Conservation (phyloP, 2,329 filamentous ascomycete species). For the Ambrosiella cleistominuta region DNA sequence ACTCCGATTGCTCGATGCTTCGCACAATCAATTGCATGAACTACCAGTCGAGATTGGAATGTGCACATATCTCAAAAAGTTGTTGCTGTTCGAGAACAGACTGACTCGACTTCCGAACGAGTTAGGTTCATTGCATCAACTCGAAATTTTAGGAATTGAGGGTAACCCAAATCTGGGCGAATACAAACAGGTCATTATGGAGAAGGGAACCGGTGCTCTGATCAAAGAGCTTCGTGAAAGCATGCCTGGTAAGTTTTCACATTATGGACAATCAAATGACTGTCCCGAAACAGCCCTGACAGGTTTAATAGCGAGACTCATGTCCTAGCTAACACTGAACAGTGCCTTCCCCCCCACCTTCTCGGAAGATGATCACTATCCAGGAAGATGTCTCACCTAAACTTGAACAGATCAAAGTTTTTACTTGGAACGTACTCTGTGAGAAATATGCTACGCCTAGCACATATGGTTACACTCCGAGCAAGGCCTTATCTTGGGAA, state of each 20-base stretch:
- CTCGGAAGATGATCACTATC: constrained; percentile 64
- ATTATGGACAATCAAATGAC: too few relatives aligned
- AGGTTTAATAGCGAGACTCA: neutral
- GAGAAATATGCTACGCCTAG: constrained; percentile 76
- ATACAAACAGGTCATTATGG: constrained; percentile 65
- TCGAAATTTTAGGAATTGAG: constrained; percentile 81
- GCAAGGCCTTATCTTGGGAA: constrained; percentile 67
- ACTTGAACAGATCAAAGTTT: constrained; percentile 59
- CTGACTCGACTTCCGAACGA: constrained; percentile 69
- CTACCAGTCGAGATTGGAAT: constrained; percentile 87
- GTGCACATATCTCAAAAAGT: constrained; percentile 77
- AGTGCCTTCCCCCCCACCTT: constrained; percentile 59
- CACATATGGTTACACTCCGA: constrained; percentile 81
- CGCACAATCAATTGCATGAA: constrained; percentile 66
- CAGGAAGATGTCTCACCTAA: constrained; percentile 43
- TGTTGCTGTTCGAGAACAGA: constrained; percentile 80
- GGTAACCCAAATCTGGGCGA: constrained; percentile 70
- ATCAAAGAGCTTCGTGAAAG: constrained; percentile 70
- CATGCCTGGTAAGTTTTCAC: constrained; percentile 51
- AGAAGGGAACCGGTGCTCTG: constrained; percentile 71
- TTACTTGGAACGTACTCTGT: constrained; percentile 93
- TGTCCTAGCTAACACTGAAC: neutral
- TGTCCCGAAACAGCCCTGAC: neutral
- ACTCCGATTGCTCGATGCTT: constrained; percentile 69
- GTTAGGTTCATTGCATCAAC: constrained; percentile 69